Evolutionary conservation across 768 basidiomycete species (phyloP).

Genomic region (Serendipita vermifera): DNA sequence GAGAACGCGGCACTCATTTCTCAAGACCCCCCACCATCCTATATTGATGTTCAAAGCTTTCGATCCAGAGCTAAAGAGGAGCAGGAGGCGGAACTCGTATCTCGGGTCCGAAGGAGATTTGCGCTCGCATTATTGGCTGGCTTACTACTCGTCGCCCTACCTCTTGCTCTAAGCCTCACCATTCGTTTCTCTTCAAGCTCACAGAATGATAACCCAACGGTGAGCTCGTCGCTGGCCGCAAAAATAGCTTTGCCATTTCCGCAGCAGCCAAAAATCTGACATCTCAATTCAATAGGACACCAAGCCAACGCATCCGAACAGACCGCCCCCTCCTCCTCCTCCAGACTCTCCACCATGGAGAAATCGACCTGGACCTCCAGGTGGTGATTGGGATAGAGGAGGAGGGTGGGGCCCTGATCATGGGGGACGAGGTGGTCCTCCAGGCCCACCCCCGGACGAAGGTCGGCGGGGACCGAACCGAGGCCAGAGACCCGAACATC

Average conservation of each 20-base stretch:
- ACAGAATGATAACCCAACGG: background rate
- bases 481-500: background rate
- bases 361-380: background rate
- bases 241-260: background rate
- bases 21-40: background rate
- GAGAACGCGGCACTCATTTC: background rate
- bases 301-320: too few species aligned
- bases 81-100: background rate
- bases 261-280: conserved; percentile 2
- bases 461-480: background rate
- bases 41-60: background rate
- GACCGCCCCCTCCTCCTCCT: background rate
- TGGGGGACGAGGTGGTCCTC: background rate
- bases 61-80: background rate
- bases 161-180: background rate
- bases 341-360: background rate
- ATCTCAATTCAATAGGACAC: background rate
- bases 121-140: background rate
- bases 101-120: background rate
- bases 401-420: background rate
- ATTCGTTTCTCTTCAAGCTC: background rate
- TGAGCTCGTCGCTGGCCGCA: background rate
- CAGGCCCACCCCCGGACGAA: too few species aligned
- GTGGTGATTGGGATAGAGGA: background rate
- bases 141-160: background rate